phyloP scores from a whole-genome alignment of 176 grass and related monocot genomes.

The Saccharum spontaneum region DNA sequence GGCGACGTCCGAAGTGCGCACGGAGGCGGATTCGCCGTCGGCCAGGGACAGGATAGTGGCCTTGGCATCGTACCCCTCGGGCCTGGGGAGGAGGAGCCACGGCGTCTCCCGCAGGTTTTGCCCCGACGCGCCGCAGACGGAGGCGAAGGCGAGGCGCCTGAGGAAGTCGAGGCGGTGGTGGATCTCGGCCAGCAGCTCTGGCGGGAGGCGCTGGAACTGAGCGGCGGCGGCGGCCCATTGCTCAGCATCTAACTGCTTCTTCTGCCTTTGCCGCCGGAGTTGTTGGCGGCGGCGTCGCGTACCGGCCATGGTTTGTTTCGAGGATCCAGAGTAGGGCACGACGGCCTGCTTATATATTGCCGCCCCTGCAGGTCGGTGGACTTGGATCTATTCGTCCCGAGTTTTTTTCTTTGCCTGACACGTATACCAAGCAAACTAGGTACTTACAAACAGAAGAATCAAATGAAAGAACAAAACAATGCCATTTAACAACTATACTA shows the following conservation, averaged over 20 bases:
- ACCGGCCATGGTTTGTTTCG: too few relatives aligned
- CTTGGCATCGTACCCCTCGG: background rate
- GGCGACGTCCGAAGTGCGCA: too few relatives aligned
- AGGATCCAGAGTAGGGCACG: too few relatives aligned
- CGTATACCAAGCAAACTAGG: too few relatives aligned
- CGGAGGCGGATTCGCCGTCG: background rate
- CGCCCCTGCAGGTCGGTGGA: too few relatives aligned
- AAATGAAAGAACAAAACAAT: too few relatives aligned
- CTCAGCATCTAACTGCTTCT: background rate
- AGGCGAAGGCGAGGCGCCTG: background rate
- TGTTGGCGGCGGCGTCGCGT: background rate
- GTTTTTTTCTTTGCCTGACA: too few relatives aligned
- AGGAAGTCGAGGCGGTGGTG: background rate
- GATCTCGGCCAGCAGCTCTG: background rate
- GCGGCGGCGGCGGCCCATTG: background rate
- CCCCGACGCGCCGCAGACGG: background rate
- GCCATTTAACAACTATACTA: too few relatives aligned
- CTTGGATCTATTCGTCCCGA: too few relatives aligned
- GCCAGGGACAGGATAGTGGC: background rate
- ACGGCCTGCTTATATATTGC: too few relatives aligned
- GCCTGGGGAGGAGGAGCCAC: background rate
- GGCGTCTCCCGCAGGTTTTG: background rate
- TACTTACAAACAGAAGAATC: too few relatives aligned
- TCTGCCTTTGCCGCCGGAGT: background rate
- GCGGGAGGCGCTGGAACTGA: background rate